Conservation (phyloP, 2,329 filamentous ascomycete genomes). For the Tolypocladium album region DNA sequence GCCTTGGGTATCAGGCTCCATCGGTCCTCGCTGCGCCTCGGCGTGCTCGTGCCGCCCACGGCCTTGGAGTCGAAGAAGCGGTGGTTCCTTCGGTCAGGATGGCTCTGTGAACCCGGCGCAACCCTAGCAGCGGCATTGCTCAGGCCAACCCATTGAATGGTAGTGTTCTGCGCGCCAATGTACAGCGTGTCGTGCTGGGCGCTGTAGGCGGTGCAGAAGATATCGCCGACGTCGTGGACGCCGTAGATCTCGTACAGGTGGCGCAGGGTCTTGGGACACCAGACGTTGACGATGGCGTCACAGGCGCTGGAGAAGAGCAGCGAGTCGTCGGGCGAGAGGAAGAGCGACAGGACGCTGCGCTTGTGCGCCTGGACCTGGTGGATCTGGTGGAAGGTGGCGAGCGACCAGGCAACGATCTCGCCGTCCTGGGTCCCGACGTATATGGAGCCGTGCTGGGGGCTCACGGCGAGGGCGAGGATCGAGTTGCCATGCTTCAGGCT, state of each 20-base stretch:
- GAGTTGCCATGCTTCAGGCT: conserved; percentile 67
- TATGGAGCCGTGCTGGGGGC: conserved; percentile 64
- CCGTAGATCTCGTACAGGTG: conserved; percentile 86
- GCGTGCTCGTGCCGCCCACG: conserved; percentile 70
- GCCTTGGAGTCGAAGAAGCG: conserved; percentile 89
- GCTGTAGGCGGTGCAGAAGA: conserved; percentile 92
- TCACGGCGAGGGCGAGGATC: conserved; percentile 73
- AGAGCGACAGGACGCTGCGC: conserved; percentile 79
- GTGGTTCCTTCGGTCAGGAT: conserved; percentile 69
- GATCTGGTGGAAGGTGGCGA: conserved; percentile 76
- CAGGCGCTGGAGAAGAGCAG: conserved; percentile 88
- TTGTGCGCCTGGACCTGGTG: conserved; percentile 78
- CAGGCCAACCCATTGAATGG: conserved; percentile 84
- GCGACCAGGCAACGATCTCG: conserved; percentile 84
- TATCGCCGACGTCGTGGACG: conserved; percentile 85
- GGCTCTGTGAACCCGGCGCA: conserved; percentile 51
- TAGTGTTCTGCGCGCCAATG: conserved; percentile 87
- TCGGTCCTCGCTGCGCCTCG: conserved; percentile 53
- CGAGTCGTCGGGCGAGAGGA: conserved; percentile 61
- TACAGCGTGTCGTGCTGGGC: conserved; percentile 71
- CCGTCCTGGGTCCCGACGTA: conserved; percentile 91
- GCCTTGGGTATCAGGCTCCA: conserved; percentile 43
- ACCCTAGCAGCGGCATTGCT: conserved; percentile 51
- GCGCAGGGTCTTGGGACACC: conserved; percentile 67
- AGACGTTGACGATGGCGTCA: conserved; percentile 90